Evolutionary conservation across 129 eudicot genomes (phyloP), one percentile per base, ranked within the genome.

Genomic region (Chrysanthemum lavandulifolium): DNA sequence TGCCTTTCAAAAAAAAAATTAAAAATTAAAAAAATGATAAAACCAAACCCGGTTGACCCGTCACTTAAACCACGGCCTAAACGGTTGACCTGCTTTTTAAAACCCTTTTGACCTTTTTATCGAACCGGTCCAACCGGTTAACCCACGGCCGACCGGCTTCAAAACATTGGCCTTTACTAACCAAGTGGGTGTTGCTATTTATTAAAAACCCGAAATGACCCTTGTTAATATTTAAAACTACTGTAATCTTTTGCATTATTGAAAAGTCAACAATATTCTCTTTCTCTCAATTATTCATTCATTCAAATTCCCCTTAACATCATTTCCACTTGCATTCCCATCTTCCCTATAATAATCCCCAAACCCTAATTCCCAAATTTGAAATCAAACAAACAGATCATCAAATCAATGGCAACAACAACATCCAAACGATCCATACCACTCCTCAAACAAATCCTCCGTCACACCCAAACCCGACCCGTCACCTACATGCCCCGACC

Each of bases 401-500:
- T 40, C 61, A 65, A 47, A 36, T 15, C 51, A 62, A 62, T 62
- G 67, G 67, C 67, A 2, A 62, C 58, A 52, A 6, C 57, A 13
- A 82, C 82, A 86, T 84, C 90, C 1, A 65, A 76, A 76, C 84
- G 88, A 72, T 31, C 82, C 59, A 71, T 78, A 33, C 84, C 91
- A 0, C 73, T 86, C 73, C 78, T 86, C 67, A 81, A 84, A 51
- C 88, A 81, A 12, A 19, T 86, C 47, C 43, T 62, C 69, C 40
- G 56, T 6, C 75, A 29, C 27, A 45, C 45, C 52, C 68, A 76
- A 3, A 61, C 87, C 76, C 87, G 97, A 86, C 88, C 91, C 63
- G 90, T 93, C 15, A 93, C 98, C 76, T 90, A 93, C 92, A 93
- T 93, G 98, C 98, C 97, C 78, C 90, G 97, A 0, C 98, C 98